Conservation (phyloP, 2,329 filamentous ascomycete species). For the Cladosporium sp. region DNA sequence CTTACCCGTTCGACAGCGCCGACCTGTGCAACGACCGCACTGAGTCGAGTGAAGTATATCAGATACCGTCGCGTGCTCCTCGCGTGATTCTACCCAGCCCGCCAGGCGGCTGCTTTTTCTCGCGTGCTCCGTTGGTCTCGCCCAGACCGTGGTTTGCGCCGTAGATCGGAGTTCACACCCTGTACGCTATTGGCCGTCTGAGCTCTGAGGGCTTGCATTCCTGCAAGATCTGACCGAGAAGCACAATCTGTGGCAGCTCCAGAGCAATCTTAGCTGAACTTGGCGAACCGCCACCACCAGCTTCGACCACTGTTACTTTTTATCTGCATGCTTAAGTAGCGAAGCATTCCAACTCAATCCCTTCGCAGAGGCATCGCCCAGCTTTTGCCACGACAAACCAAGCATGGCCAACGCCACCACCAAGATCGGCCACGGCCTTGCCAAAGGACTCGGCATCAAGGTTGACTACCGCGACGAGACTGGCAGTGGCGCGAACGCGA, state of each 20-base stretch:
- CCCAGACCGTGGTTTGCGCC: background rate
- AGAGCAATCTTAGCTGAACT: constrained; percentile 18
- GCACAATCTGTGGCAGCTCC: constrained; percentile 3
- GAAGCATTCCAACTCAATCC: constrained; percentile 1
- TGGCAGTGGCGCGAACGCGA: constrained; percentile 48
- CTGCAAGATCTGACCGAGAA: constrained; percentile 13
- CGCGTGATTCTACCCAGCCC: background rate
- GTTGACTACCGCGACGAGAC: constrained; percentile 66
- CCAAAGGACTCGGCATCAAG: constrained; percentile 81
- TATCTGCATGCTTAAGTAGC: constrained; percentile 6
- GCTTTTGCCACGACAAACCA: constrained; percentile 8
- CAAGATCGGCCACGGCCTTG: constrained; percentile 70
- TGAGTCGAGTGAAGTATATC: background rate
- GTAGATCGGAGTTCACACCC: background rate
- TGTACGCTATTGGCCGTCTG: constrained; percentile 4
- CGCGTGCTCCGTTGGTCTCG: constrained; percentile 11
- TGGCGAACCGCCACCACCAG: constrained; percentile 1
- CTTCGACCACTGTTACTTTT: background rate
- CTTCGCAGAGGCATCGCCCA: constrained; percentile 6
- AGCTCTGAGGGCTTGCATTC: background rate
- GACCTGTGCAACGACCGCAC: background rate
- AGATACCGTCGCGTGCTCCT: constrained; percentile 8
- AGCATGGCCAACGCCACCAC: constrained; percentile 42
- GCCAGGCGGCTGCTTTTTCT: background rate
- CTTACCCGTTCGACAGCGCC: background rate